A percentile compares a stretch with the other conserved stretches of the same genome.
Evolutionary conservation across 306 rosid genomes (phyloP).

Genomic region (Albizia julibrissin): DNA sequence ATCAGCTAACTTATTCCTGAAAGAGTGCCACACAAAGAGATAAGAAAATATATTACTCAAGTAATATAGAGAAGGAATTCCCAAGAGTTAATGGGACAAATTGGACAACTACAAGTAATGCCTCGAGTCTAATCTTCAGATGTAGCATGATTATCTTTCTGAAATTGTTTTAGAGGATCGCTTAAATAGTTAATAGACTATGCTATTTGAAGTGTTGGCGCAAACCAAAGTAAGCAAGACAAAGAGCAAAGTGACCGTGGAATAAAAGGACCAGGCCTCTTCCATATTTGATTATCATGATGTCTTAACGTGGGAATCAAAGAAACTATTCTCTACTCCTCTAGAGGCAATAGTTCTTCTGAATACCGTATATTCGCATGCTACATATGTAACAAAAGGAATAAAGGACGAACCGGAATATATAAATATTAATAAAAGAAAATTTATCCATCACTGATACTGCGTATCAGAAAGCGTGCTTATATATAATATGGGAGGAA

Average conservation of each 20-base stretch:
- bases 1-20: slow-evolving; percentile 48
- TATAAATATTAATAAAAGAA: background rate
- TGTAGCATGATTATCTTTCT: slow-evolving; percentile 18
- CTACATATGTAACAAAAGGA: background rate
- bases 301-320: slow-evolving; percentile 14
- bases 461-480: slow-evolving; percentile 17
- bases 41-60: slow-evolving; percentile 6
- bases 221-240: slow-evolving; percentile 9
- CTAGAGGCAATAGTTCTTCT: slow-evolving; percentile 13
- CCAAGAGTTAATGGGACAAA: slow-evolving; percentile 21
- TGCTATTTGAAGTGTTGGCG: slow-evolving; percentile 13
- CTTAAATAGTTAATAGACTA: background rate
- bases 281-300: background rate
- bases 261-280: slow-evolving; percentile 17
- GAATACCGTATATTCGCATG: background rate
- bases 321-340: slow-evolving; percentile 10
- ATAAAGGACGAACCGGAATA: background rate
- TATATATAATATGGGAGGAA: slow-evolving; percentile 18
- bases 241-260: slow-evolving; percentile 20
- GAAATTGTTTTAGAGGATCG: background rate
- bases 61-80: slow-evolving; percentile 9
- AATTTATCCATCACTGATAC: background rate
- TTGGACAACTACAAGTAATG: slow-evolving; percentile 9
- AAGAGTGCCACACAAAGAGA: slow-evolving; percentile 21
- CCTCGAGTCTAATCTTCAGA: slow-evolving; percentile 11